Percentiles rank a stretch among this genome's conserved stretches.
Conservation (phyloP, 805 yeast species). For the Torulaspora indica region DNA sequence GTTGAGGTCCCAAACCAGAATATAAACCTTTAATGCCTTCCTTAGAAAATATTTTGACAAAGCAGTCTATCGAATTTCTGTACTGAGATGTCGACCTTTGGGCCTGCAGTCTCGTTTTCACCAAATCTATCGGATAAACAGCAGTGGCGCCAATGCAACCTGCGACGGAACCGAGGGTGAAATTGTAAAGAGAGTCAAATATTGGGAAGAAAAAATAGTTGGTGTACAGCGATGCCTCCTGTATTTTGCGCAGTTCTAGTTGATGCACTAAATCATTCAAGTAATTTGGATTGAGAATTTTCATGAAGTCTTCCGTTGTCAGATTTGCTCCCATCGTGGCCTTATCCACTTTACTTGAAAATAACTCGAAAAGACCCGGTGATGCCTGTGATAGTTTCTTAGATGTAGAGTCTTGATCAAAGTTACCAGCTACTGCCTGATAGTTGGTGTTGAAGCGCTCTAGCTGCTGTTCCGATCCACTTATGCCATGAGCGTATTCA, state of each 20-base stretch:
- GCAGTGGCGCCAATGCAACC: conserved; percentile 98
- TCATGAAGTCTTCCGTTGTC: conserved; percentile 40
- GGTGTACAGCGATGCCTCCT: conserved; percentile 30
- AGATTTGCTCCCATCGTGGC: conserved; percentile 26
- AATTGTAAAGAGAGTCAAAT: conserved; percentile 83
- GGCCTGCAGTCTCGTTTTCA: conserved; percentile 96
- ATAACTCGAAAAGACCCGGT: conserved; percentile 20
- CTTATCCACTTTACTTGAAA: conserved; percentile 16
- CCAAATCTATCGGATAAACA: conserved; percentile 93
- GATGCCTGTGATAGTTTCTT: conserved; percentile 9
- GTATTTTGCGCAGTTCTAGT: conserved; percentile 29
- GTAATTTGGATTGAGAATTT: conserved; percentile 41
- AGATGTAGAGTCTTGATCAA: conserved; percentile 18
- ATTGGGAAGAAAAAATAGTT: conserved; percentile 52
- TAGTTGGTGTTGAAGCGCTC: conserved; percentile 30
- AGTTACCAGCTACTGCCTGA: conserved; percentile 24
- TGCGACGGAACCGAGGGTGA: conserved; percentile 86
- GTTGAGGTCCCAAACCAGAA: conserved; percentile 89
- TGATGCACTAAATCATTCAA: conserved; percentile 35
- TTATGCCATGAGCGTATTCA: conserved; percentile 27
- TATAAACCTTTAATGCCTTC: conserved; percentile 87
- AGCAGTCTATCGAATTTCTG: conserved; percentile 80
- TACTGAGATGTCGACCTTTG: conserved; percentile 71
- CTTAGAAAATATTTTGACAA: conserved; percentile 62
- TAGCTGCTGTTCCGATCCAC: conserved; percentile 17